Evolutionary conservation across 208 protist species (phyloP).

Genomic region (Leishmania tropica): DNA sequence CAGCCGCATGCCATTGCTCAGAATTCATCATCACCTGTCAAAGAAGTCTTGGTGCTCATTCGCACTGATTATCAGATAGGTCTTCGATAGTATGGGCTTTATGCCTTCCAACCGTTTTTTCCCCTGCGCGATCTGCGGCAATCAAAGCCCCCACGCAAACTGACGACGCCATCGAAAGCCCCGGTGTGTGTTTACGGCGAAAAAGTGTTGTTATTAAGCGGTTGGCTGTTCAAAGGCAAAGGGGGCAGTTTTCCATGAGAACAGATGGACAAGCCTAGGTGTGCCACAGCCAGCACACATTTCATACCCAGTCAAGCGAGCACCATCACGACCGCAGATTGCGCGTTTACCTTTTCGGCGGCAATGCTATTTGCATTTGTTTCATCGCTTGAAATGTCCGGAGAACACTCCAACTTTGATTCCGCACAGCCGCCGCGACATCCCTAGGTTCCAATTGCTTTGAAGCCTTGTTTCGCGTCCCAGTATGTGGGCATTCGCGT

Average conservation of each 20-base stretch:
- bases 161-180: fast-evolving
- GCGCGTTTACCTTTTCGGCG: background rate
- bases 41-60: background rate
- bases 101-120: background rate
- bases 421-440: background rate
- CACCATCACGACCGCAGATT: background rate
- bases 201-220: background rate
- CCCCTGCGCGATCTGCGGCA: too few relatives aligned
- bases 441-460: fast-evolving
- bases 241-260: background rate
- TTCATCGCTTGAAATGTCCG: background rate
- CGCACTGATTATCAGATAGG: background rate
- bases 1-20: background rate
- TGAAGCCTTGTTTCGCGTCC: too few relatives aligned
- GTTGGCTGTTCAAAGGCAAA: too few relatives aligned
- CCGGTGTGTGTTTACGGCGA: background rate
- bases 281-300: background rate
- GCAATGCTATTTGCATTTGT: background rate
- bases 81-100: background rate
- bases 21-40: background rate
- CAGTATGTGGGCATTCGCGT: too few relatives aligned
- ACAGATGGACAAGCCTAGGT: background rate
- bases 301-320: background rate
- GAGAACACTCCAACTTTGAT: background rate
- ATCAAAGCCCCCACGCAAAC: background rate